Conservation (phyloP, 345 rosid genomes). For the Limnanthes douglasii region DNA sequence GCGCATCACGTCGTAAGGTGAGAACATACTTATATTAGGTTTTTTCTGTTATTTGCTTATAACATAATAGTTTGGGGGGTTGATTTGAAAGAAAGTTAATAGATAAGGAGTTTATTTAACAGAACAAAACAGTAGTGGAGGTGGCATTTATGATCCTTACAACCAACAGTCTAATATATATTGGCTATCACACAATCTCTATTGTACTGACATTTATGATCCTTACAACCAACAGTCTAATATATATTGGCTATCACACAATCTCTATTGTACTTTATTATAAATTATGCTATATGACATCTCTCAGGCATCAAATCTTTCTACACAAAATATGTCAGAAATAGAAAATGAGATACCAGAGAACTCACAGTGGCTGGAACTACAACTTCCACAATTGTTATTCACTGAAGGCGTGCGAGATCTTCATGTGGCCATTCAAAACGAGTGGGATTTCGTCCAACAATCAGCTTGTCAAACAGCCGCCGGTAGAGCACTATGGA, state of each 20-base stretch:
- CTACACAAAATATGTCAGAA: slow-evolving; percentile 22
- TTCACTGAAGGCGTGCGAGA: slow-evolving; percentile 25
- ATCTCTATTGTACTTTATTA: no score
- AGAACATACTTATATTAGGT: no score
- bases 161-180: no score
- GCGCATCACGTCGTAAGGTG: no score
- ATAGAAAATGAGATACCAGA: slow-evolving; percentile 21
- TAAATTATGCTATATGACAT: no score
- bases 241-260: no score
- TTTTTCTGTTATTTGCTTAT: no score
- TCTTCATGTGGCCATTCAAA: slow-evolving; percentile 46
- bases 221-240: no score
- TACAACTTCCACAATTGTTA: slow-evolving; percentile 40
- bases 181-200: slow-evolving; percentile 15
- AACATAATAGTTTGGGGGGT: no score
- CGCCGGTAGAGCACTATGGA: slow-evolving; percentile 93
- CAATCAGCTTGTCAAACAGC: slow-evolving; percentile 83
- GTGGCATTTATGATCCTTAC: slow-evolving; percentile 8
- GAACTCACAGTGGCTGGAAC: slow-evolving; percentile 30
- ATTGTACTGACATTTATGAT: slow-evolving; percentile 6
- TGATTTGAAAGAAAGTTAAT: no score
- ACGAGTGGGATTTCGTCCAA: slow-evolving; percentile 51
- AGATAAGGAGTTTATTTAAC: no score
- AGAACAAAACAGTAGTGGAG: no score
- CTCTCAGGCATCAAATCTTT: slow-evolving; percentile 9